Conservation (phyloP, 1,139 yeast species). For the Oligophagozyma castellii region DNA sequence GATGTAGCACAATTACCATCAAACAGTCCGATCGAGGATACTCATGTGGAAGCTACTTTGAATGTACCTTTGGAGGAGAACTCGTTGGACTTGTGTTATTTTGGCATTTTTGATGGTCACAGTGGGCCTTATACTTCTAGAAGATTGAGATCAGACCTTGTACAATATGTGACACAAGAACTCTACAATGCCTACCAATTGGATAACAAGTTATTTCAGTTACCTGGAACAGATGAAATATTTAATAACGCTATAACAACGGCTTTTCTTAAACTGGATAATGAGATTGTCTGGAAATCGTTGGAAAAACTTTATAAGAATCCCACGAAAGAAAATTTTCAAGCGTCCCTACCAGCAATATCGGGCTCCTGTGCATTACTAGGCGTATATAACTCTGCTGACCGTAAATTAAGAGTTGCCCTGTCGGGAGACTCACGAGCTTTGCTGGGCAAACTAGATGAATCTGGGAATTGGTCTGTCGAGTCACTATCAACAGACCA, state of each 20-base stretch:
- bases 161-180: slow-evolving; percentile 64
- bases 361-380: slow-evolving; percentile 91
- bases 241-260: slow-evolving; percentile 69
- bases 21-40: slow-evolving; percentile 92
- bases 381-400: slow-evolving; percentile 70
- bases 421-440: slow-evolving; percentile 97
- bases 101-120: slow-evolving; percentile 95
- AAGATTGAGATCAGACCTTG: slow-evolving; percentile 65
- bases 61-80: slow-evolving; percentile 56
- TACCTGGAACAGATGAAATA: slow-evolving; percentile 24
- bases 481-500: slow-evolving; percentile 80
- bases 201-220: slow-evolving; percentile 5
- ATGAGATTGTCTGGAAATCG: slow-evolving; percentile 70
- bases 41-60: slow-evolving; percentile 72
- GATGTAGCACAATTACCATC: slow-evolving; percentile 86
- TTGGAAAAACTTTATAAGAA: slow-evolving; percentile 54
- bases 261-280: slow-evolving; percentile 75
- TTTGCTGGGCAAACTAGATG: slow-evolving; percentile 59
- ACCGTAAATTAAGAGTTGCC: slow-evolving; percentile 69
- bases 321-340: slow-evolving; percentile 38
- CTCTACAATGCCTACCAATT: slow-evolving; percentile 41
- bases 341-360: slow-evolving; percentile 76
- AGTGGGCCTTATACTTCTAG: slow-evolving; percentile 93
- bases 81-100: slow-evolving; percentile 85
- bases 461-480: slow-evolving; percentile 69